A percentile compares a stretch with the other conserved stretches of the same genome.
phyloP scores from a whole-genome alignment of 2,329 filamentous ascomycete species.

The Nothomitra cinnamomea region DNA sequence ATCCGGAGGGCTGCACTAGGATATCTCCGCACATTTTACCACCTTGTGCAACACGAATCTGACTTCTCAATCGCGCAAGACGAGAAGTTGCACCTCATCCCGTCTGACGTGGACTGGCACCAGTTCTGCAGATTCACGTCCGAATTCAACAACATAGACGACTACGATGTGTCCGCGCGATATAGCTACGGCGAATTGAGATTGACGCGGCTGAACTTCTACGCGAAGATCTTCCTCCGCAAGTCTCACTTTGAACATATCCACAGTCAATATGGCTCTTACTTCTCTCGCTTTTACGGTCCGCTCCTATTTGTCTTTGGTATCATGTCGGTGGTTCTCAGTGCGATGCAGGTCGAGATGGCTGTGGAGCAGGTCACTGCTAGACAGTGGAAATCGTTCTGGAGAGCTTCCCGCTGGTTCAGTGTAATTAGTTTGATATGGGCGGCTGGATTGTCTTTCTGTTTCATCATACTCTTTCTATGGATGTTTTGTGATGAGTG shows the following conservation, averaged over 20 bases:
- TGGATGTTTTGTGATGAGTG: too few species aligned
- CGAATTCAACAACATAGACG: constrained; percentile 16
- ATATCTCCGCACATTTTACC: constrained; percentile 9
- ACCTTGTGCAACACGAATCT: constrained; percentile 8
- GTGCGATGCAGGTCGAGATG: constrained; percentile 3
- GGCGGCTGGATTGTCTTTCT: too few species aligned
- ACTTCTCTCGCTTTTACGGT: constrained; percentile 2
- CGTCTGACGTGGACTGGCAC: constrained; percentile 12
- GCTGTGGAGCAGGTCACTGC: too few species aligned
- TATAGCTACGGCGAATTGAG: constrained; percentile 29
- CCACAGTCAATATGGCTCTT: constrained; percentile 18
- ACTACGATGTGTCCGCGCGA: constrained; percentile 20
- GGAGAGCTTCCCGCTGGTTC: too few species aligned
- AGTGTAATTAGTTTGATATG: too few species aligned
- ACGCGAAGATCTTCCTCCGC: constrained; percentile 20
- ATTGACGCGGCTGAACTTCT: constrained; percentile 27
- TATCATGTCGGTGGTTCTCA: not conserved
- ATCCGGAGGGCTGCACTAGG: constrained; percentile 4
- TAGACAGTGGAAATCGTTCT: too few species aligned
- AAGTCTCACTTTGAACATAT: constrained; percentile 15
- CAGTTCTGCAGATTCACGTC: constrained; percentile 16
- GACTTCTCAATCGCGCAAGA: constrained; percentile 15
- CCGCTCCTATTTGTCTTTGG: constrained; percentile 4
- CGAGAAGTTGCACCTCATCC: constrained; percentile 14
- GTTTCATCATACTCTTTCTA: too few species aligned